Conservation (phyloP, 495 filamentous ascomycete species). For the Tuber umbilicatum region DNA sequence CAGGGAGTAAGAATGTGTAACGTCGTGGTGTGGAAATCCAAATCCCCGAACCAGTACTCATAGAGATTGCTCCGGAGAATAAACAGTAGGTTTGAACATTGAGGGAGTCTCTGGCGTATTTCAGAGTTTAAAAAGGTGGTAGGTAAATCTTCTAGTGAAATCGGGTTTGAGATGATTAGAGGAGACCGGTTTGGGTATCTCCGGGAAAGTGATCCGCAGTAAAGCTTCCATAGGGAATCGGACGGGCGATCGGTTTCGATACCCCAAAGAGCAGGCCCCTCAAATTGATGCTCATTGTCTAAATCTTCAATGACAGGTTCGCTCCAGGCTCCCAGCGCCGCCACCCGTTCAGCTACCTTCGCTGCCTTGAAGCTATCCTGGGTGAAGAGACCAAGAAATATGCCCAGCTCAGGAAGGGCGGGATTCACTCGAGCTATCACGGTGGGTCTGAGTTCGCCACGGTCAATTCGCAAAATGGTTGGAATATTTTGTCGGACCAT, state of each 20-base stretch:
- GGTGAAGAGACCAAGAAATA: neutral
- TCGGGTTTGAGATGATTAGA: neutral
- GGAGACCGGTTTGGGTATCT: neutral
- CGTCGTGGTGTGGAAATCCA: neutral
- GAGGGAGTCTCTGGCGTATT: constrained; percentile 4
- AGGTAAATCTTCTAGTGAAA: neutral
- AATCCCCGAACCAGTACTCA: neutral
- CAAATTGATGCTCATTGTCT: neutral
- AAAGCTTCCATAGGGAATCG: neutral
- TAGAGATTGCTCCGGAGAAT: neutral
- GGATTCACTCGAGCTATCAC: neutral
- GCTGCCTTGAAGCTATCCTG: neutral
- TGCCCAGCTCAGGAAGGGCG: neutral
- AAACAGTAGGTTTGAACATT: neutral
- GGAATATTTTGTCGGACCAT: constrained; percentile 1
- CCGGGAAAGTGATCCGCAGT: neutral
- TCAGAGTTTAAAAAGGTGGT: neutral
- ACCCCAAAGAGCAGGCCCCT: neutral
- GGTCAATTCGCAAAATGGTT: neutral
- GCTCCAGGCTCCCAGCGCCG: neutral
- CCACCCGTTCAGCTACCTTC: neutral
- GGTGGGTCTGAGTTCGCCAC: neutral
- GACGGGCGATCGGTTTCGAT: neutral
- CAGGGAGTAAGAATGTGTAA: neutral
- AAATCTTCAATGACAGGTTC: neutral